Percentiles rank a stretch among this genome's conserved stretches.
These are phyloP conservation scores for Mycena metata DNA, from an alignment of 768 basidiomycete species.

Conservation along the genomic window DNA sequence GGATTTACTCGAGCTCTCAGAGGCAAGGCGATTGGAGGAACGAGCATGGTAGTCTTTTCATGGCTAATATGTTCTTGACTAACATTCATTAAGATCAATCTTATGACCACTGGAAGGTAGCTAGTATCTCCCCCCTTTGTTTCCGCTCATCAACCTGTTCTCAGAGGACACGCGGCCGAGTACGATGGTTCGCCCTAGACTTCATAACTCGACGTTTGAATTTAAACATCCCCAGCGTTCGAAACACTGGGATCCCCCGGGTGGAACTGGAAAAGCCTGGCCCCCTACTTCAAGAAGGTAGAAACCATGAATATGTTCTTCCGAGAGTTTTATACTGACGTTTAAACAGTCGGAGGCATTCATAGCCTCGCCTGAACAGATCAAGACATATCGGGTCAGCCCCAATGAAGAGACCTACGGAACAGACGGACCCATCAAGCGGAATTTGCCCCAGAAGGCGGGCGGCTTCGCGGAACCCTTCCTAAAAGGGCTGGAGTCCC, in stretches of 20 bases:
- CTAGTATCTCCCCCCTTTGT: background rate
- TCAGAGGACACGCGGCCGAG: conserved; percentile 37
- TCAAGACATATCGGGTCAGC: conserved; percentile 1
- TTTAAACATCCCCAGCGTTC: conserved; percentile 34
- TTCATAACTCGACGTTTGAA: too few species aligned
- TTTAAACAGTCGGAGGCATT: conserved; percentile 33
- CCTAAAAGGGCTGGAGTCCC: conserved; percentile 28
- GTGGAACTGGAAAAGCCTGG: conserved; percentile 35
- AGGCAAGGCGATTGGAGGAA: conserved; percentile 38
- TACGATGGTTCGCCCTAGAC: conserved; percentile 30
- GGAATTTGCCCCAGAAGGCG: conserved; percentile 29
- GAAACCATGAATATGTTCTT: too few species aligned
- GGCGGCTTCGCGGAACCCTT: conserved; percentile 16
- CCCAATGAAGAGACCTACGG: conserved; percentile 27
- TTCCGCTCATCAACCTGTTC: background rate
- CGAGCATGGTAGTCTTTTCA: conserved; percentile 30
- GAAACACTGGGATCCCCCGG: conserved; percentile 35
- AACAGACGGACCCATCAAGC: conserved; percentile 35
- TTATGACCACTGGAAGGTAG: conserved; percentile 39
- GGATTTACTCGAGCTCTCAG: conserved; percentile 11
- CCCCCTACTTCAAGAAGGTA: conserved; percentile 38
- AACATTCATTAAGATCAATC: conserved; percentile 11
- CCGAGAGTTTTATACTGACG: too few species aligned
- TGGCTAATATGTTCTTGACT: too few species aligned
- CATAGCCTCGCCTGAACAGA: conserved; percentile 9